Conservation (phyloP, 164 flowering plant genomes). For the Dillenia suffruticosa region DNA sequence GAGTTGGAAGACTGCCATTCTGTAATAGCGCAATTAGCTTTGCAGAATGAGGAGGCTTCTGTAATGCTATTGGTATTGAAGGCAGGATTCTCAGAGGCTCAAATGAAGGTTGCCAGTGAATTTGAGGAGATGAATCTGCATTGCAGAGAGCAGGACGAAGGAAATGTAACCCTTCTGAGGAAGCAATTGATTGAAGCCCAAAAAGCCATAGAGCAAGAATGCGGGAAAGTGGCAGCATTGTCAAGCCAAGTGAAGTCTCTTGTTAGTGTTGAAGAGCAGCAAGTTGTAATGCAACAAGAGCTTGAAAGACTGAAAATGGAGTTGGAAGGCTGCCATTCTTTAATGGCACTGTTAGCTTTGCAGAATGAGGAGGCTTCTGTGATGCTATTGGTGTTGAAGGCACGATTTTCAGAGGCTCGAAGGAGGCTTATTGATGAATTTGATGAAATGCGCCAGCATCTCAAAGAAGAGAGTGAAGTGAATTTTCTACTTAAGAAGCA, state of each 20-base stretch:
- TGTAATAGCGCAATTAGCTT: constrained; percentile 27
- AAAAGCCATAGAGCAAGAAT: constrained; percentile 24
- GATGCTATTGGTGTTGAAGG: constrained; percentile 25
- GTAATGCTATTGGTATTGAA: constrained; percentile 34
- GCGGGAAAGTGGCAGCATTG: constrained; percentile 17
- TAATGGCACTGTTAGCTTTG: constrained; percentile 17
- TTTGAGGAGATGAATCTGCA: constrained; percentile 11
- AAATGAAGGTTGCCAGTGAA: constrained; percentile 18
- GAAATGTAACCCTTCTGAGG: constrained; percentile 17
- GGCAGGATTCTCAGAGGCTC: constrained; percentile 30
- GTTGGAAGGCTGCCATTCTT: constrained; percentile 26
- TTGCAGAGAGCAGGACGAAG: constrained; percentile 16
- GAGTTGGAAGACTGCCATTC: constrained; percentile 38
- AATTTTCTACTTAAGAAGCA: constrained; percentile 11
- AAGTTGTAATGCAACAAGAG: constrained; percentile 25
- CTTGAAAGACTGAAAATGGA: constrained; percentile 25
- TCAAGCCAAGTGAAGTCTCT: constrained; percentile 18
- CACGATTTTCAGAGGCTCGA: constrained; percentile 24
- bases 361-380: constrained; percentile 29
- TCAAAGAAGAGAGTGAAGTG: constrained; percentile 21
- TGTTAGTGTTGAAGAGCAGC: constrained; percentile 15
- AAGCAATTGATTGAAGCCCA: constrained; percentile 29
- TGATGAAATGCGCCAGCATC: constrained; percentile 2
- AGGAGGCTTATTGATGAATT: constrained; percentile 7
- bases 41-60: constrained; percentile 46